Evolutionary conservation across 129 eudicot species (phyloP).

Genomic region (Helichrysum umbraculigerum): DNA sequence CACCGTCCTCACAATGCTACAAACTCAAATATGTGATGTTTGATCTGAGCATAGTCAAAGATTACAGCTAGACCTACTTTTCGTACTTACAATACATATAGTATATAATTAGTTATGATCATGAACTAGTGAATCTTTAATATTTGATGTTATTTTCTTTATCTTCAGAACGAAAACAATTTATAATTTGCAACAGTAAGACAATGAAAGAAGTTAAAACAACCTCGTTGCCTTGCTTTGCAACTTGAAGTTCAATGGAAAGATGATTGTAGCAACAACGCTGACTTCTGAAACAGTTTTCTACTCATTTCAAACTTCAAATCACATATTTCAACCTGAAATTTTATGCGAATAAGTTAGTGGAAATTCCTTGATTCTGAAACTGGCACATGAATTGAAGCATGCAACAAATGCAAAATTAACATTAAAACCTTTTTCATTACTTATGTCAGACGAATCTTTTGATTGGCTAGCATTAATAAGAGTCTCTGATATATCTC

Average conservation of each 20-base stretch:
- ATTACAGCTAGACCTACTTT: not conserved
- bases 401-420: not conserved
- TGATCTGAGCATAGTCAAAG: not conserved
- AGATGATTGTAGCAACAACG: constrained; percentile 12
- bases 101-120: not conserved
- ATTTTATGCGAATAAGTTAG: constrained; percentile 16
- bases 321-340: constrained; percentile 39
- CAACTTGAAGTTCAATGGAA: constrained; percentile 22
- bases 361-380: not conserved
- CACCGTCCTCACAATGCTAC: not conserved
- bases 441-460: constrained; percentile 30
- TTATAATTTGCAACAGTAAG: not conserved
- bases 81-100: not conserved
- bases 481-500: constrained; percentile 67
- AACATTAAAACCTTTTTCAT: constrained; percentile 30
- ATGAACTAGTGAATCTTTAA: constrained; percentile 23
- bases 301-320: constrained; percentile 14
- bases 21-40: not conserved
- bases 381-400: not conserved
- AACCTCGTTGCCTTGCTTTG: constrained; percentile 34
- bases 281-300: constrained; percentile 16
- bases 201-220: constrained; percentile 14
- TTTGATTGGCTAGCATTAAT: constrained; percentile 47
- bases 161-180: not conserved
- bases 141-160: not conserved